phyloP scores from a whole-genome alignment of 805 yeast species.

The Candida jianshihensis region DNA sequence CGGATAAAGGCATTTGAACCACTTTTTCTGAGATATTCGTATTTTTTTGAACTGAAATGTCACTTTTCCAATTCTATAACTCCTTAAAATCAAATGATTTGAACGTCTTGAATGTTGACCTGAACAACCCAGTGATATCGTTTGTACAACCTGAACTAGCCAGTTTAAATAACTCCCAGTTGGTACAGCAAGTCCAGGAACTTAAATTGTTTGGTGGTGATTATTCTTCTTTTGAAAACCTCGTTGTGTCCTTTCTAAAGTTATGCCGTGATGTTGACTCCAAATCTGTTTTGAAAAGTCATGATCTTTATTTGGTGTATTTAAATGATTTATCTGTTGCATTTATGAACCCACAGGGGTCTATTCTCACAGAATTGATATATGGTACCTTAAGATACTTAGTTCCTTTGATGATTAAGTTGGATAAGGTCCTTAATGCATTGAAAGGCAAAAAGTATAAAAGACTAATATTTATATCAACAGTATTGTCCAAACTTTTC shows the following conservation, averaged over 20 bases:
- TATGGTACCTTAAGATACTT: constrained; percentile 32
- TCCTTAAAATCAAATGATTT: no score
- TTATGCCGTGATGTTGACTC: constrained; percentile 47
- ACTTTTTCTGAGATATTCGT: no score
- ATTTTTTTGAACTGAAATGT: no score
- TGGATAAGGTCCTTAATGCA: constrained; percentile 35
- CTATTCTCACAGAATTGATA: constrained; percentile 29
- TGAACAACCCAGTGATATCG: no score
- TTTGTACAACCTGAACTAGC: constrained; percentile 17
- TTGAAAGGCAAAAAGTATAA: constrained; percentile 37
- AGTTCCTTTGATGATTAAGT: constrained; percentile 38
- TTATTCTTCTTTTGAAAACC: constrained; percentile 38
- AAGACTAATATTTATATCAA: constrained; percentile 22
- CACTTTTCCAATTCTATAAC: no score
- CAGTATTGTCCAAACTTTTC: constrained; percentile 20
- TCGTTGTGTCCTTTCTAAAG: constrained; percentile 35
- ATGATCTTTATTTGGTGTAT: constrained; percentile 44
- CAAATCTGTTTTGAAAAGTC: constrained; percentile 45
- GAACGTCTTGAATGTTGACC: no score
- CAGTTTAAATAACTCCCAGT: constrained; percentile 8
- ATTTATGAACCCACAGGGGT: constrained; percentile 36
- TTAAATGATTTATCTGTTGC: constrained; percentile 42
- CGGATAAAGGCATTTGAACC: no score
- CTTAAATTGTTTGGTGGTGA: constrained; percentile 25
- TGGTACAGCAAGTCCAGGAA: constrained; percentile 19